A percentile compares a stretch with the other conserved stretches of the same genome.
Conservation (phyloP, 139 green algal genomes). For the Micractinium sp. region DNA sequence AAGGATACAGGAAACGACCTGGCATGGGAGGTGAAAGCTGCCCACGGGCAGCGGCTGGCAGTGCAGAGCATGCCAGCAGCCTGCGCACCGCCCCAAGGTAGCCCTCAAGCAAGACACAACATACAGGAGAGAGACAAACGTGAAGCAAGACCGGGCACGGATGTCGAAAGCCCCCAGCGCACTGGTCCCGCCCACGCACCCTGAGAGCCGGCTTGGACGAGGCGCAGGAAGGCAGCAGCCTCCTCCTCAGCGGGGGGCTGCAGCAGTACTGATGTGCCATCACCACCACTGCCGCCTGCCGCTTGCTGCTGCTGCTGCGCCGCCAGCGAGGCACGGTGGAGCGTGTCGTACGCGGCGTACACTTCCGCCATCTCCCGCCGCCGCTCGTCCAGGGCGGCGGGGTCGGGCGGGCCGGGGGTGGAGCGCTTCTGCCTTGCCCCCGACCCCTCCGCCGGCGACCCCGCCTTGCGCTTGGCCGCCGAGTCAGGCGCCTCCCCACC, state of each 20-base stretch:
- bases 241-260: background rate
- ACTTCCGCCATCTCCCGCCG: slow-evolving; percentile 25
- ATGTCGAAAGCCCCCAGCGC: too few relatives aligned
- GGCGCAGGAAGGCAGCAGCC: background rate
- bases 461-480: slow-evolving; percentile 23
- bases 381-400: background rate
- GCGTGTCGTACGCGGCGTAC: slow-evolving; percentile 39
- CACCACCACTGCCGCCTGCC: background rate
- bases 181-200: too few relatives aligned
- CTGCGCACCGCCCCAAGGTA: background rate
- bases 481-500: too few relatives aligned
- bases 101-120: background rate
- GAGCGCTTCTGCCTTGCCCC: slow-evolving; percentile 10
- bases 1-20: background rate
- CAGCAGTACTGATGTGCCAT: background rate
- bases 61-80: background rate
- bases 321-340: background rate
- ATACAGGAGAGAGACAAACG: too few relatives aligned
- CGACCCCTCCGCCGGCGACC: background rate
- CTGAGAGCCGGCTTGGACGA: slow-evolving; percentile 18
- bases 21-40: background rate
- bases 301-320: background rate
- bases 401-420: background rate
- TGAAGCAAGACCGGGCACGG: too few relatives aligned
- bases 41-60: background rate